phyloP scores from a whole-genome alignment of 257 asterid species.

The Apocynum venetum region DNA sequence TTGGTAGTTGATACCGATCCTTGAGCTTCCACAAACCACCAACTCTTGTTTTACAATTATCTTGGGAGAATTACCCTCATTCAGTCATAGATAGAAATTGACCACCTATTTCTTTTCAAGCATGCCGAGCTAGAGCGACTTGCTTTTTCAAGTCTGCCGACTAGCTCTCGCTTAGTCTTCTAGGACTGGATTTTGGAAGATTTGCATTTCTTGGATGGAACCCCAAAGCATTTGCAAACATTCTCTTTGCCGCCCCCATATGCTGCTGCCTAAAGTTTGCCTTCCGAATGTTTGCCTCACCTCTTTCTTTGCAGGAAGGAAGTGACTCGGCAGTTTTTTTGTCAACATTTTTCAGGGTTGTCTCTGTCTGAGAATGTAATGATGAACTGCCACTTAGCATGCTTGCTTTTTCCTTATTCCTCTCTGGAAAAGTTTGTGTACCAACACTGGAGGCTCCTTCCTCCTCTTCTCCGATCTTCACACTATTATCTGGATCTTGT shows the following conservation, averaged over 20 bases:
- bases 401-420: constrained; percentile 19
- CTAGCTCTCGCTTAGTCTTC: constrained; percentile 19
- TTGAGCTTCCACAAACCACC: background rate
- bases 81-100: background rate
- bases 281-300: constrained; percentile 25
- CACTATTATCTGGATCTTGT: constrained; percentile 23
- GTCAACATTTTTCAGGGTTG: constrained; percentile 20
- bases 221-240: constrained; percentile 90
- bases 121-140: background rate
- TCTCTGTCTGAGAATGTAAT: constrained; percentile 24
- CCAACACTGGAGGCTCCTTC: constrained; percentile 19
- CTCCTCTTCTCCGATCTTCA: constrained; percentile 24
- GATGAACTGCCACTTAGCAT: constrained; percentile 21
- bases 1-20: background rate
- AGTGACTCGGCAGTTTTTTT: constrained; percentile 12
- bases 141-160: background rate
- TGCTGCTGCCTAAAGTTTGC: constrained; percentile 55
- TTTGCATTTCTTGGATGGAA: constrained; percentile 42
- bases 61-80: background rate
- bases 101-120: background rate
- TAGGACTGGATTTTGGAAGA: constrained; percentile 34
- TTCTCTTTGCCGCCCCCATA: constrained; percentile 88
- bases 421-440: constrained; percentile 14
- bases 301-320: constrained; percentile 27
- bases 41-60: background rate